Evolutionary conservation across 1,139 yeast genomes (phyloP).

Genomic region (Geotrichum reessii): DNA sequence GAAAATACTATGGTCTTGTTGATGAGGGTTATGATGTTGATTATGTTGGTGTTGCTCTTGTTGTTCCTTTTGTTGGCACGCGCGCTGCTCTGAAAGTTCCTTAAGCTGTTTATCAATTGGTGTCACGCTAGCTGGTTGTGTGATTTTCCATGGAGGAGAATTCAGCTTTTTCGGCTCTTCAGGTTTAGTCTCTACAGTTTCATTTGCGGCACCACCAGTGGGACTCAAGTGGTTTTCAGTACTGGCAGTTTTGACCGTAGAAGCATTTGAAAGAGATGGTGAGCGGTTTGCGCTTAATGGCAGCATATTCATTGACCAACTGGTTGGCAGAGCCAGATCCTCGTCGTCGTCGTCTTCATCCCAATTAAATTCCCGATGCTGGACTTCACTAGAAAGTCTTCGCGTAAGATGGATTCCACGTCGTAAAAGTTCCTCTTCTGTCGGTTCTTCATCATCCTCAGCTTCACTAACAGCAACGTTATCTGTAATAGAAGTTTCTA

Average conservation of each 20-base stretch:
- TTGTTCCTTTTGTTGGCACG: conserved; percentile 18
- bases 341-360: conserved; percentile 42
- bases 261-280: not conserved
- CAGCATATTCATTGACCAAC: not conserved
- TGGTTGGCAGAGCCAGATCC: conserved; percentile 27
- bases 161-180: conserved; percentile 19
- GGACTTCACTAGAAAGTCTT: conserved; percentile 28
- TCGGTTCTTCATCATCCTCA: conserved; percentile 12
- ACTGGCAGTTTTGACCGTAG: not conserved
- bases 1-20: conserved; percentile 17
- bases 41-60: conserved; percentile 16
- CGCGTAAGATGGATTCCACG: conserved; percentile 37
- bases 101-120: conserved; percentile 30
- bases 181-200: conserved; percentile 2
- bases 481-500: not conserved
- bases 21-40: conserved; percentile 13
- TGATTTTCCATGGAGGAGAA: conserved; percentile 25
- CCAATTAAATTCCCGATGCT: conserved; percentile 36
- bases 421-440: conserved; percentile 37
- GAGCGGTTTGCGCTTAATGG: not conserved
- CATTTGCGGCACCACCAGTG: not conserved
- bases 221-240: not conserved
- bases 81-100: conserved; percentile 23
- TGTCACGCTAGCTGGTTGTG: conserved; percentile 23
- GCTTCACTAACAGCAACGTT: conserved; percentile 7